Percentiles rank a stretch among this genome's conserved stretches.
These are phyloP conservation scores for Cucumis variabilis DNA, from an alignment of 331 rosid genomes.

Conservation along the genomic window DNA sequence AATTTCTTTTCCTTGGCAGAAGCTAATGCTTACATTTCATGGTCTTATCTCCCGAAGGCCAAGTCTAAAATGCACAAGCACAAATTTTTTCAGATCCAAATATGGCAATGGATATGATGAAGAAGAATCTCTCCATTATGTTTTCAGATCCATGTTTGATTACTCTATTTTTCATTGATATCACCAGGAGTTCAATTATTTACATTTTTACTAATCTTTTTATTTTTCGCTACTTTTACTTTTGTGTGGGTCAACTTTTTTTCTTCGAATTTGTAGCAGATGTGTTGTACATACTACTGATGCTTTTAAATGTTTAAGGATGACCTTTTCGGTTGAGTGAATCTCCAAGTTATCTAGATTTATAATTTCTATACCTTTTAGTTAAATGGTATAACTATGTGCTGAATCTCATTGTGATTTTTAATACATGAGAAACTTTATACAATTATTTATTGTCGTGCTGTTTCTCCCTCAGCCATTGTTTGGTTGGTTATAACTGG, in stretches of 20 bases:
- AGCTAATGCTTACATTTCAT: neutral
- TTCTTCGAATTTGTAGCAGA: slow-evolving; percentile 98
- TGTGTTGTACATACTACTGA: slow-evolving; percentile 38
- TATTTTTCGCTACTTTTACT: slow-evolving; percentile 68
- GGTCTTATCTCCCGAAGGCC: slow-evolving; percentile 71
- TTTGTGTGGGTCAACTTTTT: slow-evolving; percentile 48
- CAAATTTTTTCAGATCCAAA: slow-evolving; percentile 99
- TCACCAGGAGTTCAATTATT: neutral
- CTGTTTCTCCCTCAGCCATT: neutral
- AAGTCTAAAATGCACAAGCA: slow-evolving; percentile 85
- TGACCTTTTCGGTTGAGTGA: neutral
- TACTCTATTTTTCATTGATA: neutral
- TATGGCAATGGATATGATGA: slow-evolving; percentile 99
- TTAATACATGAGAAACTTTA: neutral
- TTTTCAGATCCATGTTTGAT: neutral
- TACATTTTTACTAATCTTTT: neutral
- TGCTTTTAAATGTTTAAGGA: neutral
- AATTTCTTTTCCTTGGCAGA: neutral
- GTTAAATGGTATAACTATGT: neutral
- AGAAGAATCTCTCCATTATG: slow-evolving; percentile 98
- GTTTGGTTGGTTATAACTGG: neutral
- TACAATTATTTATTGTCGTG: neutral
- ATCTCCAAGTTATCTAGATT: neutral
- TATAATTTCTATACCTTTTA: neutral
- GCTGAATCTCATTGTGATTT: neutral